These are phyloP conservation scores for Chlorella sp. DNA, from an alignment of 139 green algal species.

Conservation along the genomic window DNA sequence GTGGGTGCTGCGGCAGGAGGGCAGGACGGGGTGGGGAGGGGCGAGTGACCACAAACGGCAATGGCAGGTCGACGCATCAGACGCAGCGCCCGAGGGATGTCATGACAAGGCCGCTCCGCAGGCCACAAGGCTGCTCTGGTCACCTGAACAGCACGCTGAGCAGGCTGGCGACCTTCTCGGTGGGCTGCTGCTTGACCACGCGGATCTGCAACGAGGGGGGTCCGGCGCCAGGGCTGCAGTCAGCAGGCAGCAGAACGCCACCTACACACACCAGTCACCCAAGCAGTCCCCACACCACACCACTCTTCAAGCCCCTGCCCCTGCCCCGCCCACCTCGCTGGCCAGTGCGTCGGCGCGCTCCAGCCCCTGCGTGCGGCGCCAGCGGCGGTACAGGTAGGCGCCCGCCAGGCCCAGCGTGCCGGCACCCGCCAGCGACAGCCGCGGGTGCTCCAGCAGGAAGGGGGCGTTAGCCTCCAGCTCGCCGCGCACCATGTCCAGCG, in stretches of 20 bases:
- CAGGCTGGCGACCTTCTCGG: conserved; percentile 54
- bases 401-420: conserved; percentile 27
- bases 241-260: neutral
- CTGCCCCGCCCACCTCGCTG: neutral
- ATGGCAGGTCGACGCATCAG: too few relatives aligned
- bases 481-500: conserved; percentile 30
- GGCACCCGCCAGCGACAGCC: conserved; percentile 30
- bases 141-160: conserved; percentile 53
- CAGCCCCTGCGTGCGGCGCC: conserved; percentile 27
- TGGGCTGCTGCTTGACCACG: conserved; percentile 71
- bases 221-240: neutral
- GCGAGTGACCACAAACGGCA: too few relatives aligned
- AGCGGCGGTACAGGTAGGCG: conserved; percentile 29
- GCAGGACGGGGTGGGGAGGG: too few relatives aligned
- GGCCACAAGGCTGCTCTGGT: too few relatives aligned
- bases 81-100: too few relatives aligned
- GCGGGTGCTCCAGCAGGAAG: conserved; percentile 43
- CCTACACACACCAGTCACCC: neutral
- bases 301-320: neutral
- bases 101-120: too few relatives aligned
- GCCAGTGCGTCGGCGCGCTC: conserved; percentile 65
- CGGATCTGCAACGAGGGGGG: conserved; percentile 47
- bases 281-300: neutral
- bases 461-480: conserved; percentile 47
- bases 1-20: conserved; percentile 8